Evolutionary conservation across 441 rosid genomes (phyloP), one percentile per base, ranked within the genome.

Genomic region (Sinapis alba): DNA sequence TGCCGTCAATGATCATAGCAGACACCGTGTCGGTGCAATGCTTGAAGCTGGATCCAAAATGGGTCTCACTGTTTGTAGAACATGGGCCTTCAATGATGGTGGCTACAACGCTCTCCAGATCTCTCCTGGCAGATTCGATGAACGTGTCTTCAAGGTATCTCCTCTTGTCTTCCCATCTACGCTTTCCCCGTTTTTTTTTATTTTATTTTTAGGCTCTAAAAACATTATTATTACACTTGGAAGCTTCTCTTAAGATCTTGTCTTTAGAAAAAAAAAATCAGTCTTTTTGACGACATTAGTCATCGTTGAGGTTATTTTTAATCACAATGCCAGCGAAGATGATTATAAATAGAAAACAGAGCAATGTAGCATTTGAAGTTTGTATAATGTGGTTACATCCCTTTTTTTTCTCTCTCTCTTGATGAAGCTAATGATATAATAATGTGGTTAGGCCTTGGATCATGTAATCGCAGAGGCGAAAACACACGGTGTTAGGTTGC

Each of bases 71-170:
- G 93, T 95, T 67, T 95, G 99, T 66, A 75, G 99, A 78, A 86
- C 99, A 20, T 95, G 99, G 99, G 98, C 98, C 5, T 95, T 95
- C 72, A 95, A 86, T 80, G 99, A 95, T 75, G 99, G 99, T 50
- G 93, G 83, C 26, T 88, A 91, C 81, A 81, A 90, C 77, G 95
- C 98, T 54, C 97, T 95, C 50, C 99, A 95, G 88, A 74, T 88
- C 79, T 89, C 96, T 72, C 99, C 99, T 72, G 99, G 98, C 4
- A 83, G 77, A 73, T 95, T 91, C 56, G 95, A 95, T 83, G 99
- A 95, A 68, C 83, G 86, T 3, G 93, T 91, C 77, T 95, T 95
- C 77, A 79, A 85, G 98, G 99, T 95, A 86, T 50, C 74, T 6
- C 16, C 13, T 10, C 56, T 36, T 60, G 23, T 43, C 24, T 64